Percentiles rank a stretch among this genome's conserved stretches.
Conservation (phyloP, 163 green algal genomes). For the Chlamydomonas reinhardtii region DNA sequence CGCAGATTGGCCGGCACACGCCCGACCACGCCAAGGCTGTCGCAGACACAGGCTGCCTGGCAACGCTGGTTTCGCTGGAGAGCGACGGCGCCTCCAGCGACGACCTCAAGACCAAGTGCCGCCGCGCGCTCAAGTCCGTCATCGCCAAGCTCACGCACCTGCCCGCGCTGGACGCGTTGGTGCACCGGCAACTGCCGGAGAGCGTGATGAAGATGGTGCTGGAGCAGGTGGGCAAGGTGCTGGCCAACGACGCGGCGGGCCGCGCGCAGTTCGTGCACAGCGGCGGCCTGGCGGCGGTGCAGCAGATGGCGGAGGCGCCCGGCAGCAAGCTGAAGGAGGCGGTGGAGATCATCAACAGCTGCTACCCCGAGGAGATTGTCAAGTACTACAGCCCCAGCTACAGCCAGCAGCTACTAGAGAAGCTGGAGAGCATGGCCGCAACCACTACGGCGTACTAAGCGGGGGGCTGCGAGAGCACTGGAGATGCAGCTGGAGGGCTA, state of each 20-base stretch:
- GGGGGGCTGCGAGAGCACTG: too few species aligned
- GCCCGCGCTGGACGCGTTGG: constrained; percentile 83
- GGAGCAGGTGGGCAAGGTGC: constrained; percentile 84
- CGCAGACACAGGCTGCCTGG: constrained; percentile 85
- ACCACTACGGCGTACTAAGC: constrained; percentile 49
- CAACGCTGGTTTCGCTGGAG: constrained; percentile 75
- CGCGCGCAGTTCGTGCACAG: constrained; percentile 85
- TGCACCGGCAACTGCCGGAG: constrained; percentile 81
- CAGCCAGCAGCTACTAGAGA: constrained; percentile 86
- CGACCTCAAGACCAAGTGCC: constrained; percentile 89
- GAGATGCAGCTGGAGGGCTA: too few species aligned
- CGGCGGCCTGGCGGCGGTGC: constrained; percentile 84
- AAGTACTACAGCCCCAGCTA: constrained; percentile 93
- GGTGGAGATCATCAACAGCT: constrained; percentile 90
- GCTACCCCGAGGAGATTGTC: constrained; percentile 88
- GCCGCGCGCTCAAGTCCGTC: constrained; percentile 81
- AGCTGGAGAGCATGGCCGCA: constrained; percentile 78
- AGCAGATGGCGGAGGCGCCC: constrained; percentile 83
- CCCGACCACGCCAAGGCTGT: constrained; percentile 89
- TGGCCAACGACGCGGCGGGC: constrained; percentile 83
- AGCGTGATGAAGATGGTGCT: constrained; percentile 87
- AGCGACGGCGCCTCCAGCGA: constrained; percentile 63
- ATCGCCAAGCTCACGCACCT: constrained; percentile 88
- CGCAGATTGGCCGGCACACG: constrained; percentile 82
- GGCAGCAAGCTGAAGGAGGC: constrained; percentile 83